Evolutionary conservation across 2,329 filamentous ascomycete genomes (phyloP).

Genomic region (Fusarium sp.): DNA sequence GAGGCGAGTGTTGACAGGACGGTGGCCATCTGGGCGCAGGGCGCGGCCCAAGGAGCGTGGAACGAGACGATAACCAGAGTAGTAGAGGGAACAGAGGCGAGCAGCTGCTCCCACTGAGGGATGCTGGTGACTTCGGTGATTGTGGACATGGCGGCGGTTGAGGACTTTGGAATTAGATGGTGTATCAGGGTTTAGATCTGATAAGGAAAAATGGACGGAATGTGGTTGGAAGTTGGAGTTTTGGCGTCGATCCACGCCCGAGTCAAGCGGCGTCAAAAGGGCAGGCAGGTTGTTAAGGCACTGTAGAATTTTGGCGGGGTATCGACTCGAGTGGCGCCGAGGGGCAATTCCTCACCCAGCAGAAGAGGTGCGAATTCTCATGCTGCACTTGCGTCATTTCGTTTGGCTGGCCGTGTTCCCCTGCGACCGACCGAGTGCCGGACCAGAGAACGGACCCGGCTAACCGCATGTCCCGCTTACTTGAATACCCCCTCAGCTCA

Average conservation of each 20-base stretch:
- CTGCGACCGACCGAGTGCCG: conserved; percentile 5
- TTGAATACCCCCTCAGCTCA: neutral
- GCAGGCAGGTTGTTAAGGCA: neutral
- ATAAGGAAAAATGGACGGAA: conserved; percentile 26
- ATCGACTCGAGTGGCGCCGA: conserved; percentile 21
- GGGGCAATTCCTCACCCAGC: conserved; percentile 29
- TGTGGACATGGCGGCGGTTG: conserved; percentile 70
- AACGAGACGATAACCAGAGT: conserved; percentile 90
- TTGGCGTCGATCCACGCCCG: conserved; percentile 27
- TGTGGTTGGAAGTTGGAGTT: conserved; percentile 17
- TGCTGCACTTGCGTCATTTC: conserved; percentile 45
- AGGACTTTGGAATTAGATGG: conserved; percentile 13
- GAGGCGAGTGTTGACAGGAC: conserved; percentile 87
- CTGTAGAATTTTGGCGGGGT: conserved; percentile 42
- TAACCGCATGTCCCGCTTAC: neutral
- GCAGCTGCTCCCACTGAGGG: conserved; percentile 76
- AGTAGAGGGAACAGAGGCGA: conserved; percentile 73
- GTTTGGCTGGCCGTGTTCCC: conserved; percentile 11
- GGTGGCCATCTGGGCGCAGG: conserved; percentile 92
- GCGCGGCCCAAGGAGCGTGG: conserved; percentile 95
- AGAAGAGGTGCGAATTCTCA: conserved; percentile 12
- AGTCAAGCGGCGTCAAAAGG: conserved; percentile 22
- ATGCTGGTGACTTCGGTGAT: conserved; percentile 82
- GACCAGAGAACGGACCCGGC: neutral
- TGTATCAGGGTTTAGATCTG: conserved; percentile 28